Base-by-base conservation (phyloP, 176 grass and related monocot species). In the Zoysia pacifica region DNA sequence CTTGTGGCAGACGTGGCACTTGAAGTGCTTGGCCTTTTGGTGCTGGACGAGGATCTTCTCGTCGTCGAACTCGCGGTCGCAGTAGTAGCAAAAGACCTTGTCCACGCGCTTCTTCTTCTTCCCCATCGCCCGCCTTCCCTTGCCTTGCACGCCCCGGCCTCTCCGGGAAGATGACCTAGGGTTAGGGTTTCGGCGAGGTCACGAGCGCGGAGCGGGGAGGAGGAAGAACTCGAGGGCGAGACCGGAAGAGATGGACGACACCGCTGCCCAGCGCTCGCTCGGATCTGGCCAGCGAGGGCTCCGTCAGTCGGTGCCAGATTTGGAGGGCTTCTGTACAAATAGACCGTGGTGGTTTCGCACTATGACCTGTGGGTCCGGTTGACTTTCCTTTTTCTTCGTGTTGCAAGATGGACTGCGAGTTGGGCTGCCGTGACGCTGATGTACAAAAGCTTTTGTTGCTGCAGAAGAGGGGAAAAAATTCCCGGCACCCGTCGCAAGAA, bases 1-100 rank as follows among this genome's bases (percentile, higher is more conserved):
- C 82, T 99, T 99, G 79, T 99, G 97, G 86, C 97, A 99, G 55
- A 96, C 97, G 39, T 95, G 97, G 86, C 97, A 99, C 97, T 99
- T 99, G 90, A 99, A 99, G 76, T 99, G 97, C 86, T 99, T 99
- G n/a, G 97, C 97, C 90, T 99, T 99, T 86, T 99, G 97, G 82
- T 99, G 97, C 88, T 99, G 97, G 43, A 99, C 93, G 20, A 99
- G 90, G 86, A 99, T 93, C 90, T 99, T 99, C 97, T 99, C 97
- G 88, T 99, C 97, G 84, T 99, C 97, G 82, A 99, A 99, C 83
- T 99, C 97, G 63, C 97, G 89, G 82, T 99, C 97, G 86, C 97
- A 99, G 79, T 99, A 99, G 90, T 96, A 99, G 86, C 97, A 99
- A 81, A 91, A 96, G 11, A 99, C 88, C 82, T 96, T 99, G 68